A percentile compares a stretch with the other conserved stretches of the same genome.
These are phyloP conservation scores for Paramecium biaurelia DNA, from an alignment of 73 alveolate species.

Conservation along the genomic window DNA sequence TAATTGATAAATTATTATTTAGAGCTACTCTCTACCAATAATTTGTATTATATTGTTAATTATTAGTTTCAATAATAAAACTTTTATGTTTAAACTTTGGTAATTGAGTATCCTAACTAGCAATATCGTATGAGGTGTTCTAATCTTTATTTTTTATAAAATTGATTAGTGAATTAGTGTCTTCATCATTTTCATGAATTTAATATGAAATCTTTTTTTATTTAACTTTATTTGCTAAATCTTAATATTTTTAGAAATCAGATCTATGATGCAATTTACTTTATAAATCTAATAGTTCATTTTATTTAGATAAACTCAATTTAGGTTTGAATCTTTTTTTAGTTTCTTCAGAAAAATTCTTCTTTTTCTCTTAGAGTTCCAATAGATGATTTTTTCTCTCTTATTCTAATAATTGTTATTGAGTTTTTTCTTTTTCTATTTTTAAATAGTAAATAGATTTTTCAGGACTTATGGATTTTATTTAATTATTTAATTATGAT, in stretches of 20 bases:
- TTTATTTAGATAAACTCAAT: background rate
- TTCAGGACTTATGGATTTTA: background rate
- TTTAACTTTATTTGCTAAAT: background rate
- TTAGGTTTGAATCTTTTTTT: background rate
- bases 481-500: background rate
- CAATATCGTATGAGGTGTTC: background rate
- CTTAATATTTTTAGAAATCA: background rate
- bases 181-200: background rate
- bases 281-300: background rate
- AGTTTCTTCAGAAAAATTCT: background rate
- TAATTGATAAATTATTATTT: background rate
- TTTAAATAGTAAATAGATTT: background rate
- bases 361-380: background rate
- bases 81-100: slow-evolving; percentile 1
- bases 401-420: background rate
- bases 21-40: slow-evolving; percentile 22
- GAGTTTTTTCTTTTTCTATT: background rate
- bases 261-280: background rate
- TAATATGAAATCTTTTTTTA: background rate
- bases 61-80: background rate
- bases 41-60: background rate
- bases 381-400: background rate
- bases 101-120: background rate
- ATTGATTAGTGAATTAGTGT: background rate
- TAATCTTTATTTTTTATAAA: background rate